These are phyloP conservation scores for Brettanomyces nanus DNA, from an alignment of 805 yeast genomes.

Conservation along the genomic window DNA sequence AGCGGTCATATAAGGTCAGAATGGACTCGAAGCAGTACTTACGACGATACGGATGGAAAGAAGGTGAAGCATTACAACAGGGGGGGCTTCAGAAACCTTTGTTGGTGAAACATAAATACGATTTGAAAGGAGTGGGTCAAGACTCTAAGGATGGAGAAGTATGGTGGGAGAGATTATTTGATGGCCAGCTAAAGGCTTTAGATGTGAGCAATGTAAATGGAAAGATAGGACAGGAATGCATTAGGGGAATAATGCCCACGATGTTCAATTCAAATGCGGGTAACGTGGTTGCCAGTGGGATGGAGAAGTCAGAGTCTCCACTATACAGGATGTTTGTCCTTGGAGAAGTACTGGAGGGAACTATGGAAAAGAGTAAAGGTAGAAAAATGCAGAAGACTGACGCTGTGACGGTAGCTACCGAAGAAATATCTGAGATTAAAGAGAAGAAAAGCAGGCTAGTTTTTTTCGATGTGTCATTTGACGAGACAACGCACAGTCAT, in stretches of 20 bases:
- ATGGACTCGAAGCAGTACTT: constrained; percentile 78
- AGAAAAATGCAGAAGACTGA: background rate
- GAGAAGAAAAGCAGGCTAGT: constrained; percentile 11
- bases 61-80: constrained; percentile 73
- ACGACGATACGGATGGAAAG: constrained; percentile 80
- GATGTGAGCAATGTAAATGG: constrained; percentile 29
- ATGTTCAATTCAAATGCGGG: constrained; percentile 23
- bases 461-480: constrained; percentile 3
- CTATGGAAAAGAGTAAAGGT: constrained; percentile 28
- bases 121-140: constrained; percentile 85
- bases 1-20: background rate
- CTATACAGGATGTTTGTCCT: constrained; percentile 78
- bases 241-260: background rate
- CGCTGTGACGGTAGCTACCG: background rate
- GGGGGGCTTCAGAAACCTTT: constrained; percentile 85
- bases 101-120: constrained; percentile 82
- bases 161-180: constrained; percentile 97
- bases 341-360: constrained; percentile 81
- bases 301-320: constrained; percentile 54
- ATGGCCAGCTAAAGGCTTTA: constrained; percentile 78
- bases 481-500: no score
- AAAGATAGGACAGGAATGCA: background rate
- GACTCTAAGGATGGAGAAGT: constrained; percentile 68
- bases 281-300: constrained; percentile 35
- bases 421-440: constrained; percentile 14